These are phyloP conservation scores for Aspergillus diversus DNA, from an alignment of 495 filamentous ascomycete species.

Conservation along the genomic window DNA sequence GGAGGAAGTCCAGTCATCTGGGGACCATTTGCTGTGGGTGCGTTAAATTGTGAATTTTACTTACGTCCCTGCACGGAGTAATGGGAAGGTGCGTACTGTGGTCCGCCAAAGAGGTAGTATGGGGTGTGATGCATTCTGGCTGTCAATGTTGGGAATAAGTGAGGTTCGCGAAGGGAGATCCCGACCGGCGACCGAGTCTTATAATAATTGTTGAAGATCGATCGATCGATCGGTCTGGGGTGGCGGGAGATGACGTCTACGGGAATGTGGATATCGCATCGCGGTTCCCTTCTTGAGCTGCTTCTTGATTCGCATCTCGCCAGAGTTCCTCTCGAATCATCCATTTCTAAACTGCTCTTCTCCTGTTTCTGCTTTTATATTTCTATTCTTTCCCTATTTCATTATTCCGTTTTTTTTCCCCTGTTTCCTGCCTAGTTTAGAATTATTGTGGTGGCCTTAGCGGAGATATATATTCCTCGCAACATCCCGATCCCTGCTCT, in stretches of 20 bases:
- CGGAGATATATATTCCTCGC: no score
- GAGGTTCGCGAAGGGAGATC: neutral
- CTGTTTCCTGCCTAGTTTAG: no score
- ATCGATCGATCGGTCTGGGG: constrained; percentile 10
- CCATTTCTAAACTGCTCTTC: no score
- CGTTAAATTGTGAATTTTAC: neutral
- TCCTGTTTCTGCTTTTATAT: no score
- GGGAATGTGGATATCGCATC: neutral
- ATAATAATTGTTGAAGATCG: neutral
- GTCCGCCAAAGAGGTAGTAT: constrained; percentile 22
- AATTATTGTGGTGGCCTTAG: no score
- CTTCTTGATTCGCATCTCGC: no score
- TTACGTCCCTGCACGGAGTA: neutral
- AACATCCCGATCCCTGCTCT: no score
- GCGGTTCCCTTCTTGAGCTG: no score
- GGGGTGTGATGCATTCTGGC: constrained; percentile 1
- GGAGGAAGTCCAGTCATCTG: constrained; percentile 63
- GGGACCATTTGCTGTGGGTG: constrained; percentile 51
- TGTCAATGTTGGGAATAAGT: neutral
- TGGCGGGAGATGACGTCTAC: constrained; percentile 10
- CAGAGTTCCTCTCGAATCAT: no score
- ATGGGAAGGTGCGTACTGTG: constrained; percentile 11
- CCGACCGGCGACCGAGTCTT: neutral
- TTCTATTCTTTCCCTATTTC: no score
- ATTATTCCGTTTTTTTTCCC: no score